Base-by-base conservation (phyloP, 1,284 basidiomycete species). In the Phellinidium pouzarii region DNA sequence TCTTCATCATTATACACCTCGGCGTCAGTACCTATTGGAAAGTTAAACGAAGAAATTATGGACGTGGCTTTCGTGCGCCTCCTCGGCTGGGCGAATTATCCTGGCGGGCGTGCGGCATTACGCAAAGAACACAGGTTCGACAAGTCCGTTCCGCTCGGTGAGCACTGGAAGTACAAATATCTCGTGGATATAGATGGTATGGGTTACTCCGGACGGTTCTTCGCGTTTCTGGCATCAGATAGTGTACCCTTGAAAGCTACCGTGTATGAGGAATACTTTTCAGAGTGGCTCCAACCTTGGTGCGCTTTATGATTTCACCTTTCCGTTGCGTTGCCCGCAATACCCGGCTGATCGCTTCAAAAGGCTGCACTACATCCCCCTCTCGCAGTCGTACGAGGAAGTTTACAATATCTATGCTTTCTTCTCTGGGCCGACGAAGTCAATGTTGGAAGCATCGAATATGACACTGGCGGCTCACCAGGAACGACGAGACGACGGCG, bases 151-250 rank as follows among this genome's bases (percentile, higher is more conserved):
- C 83, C 86, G 4, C 72, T 96, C 1, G 90, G 91, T 3, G 79
- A 84, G 57, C 87, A 92, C 62, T 96, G 94, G 94, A 76, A 83
- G 51, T 90, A 94, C 73, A 95, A 95, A 70, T 94, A 94, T 64
- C 74, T 95, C 22, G 71, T 94, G 57, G 94, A 96, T 68, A 68
- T 96, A 50, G 94, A 96, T 64, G 94, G 94, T 31, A 92, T 92
- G 85, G 87, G 89, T n/a, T 96, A 96, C 66, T 92, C 88, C 37
- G 94, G 87, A 4, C 76, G 89, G 44, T 90, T 95, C 65, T 82
- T 94, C 71, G 82, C 89, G 0, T 85, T 92, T 61, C 72, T 95
- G 67, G 90, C 89, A 44, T 87, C 80, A 46, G 90, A 94, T 66
- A 93, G 90, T 60, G 93, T 86, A 0, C 88, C 92, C 6, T 66